These are phyloP conservation scores for Scutellaria barbata DNA, from an alignment of 257 asterid species.

Conservation along the genomic window DNA sequence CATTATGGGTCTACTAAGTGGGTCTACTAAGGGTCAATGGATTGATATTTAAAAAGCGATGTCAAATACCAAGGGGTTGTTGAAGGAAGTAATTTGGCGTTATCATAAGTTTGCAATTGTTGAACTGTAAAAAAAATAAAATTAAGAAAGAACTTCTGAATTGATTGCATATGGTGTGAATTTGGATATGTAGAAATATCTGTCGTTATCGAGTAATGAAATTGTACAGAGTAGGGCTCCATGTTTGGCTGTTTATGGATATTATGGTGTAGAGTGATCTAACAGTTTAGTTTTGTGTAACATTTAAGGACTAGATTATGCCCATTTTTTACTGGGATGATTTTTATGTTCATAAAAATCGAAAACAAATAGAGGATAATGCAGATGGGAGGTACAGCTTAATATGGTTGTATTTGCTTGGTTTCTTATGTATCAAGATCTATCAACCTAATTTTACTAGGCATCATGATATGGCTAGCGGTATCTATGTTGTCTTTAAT, in stretches of 20 bases:
- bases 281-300: background rate
- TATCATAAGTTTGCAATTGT: background rate
- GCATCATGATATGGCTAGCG: background rate
- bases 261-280: constrained; percentile 11
- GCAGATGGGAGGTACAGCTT: constrained; percentile 1
- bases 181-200: background rate
- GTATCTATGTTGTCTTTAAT: constrained; percentile 12
- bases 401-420: background rate
- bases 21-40: background rate
- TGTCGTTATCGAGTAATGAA: background rate
- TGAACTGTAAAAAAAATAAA: background rate
- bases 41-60: background rate
- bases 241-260: background rate
- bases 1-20: background rate
- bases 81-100: background rate
- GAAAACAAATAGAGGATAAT: background rate
- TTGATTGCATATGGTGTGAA: background rate
- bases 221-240: background rate
- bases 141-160: background rate
- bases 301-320: background rate
- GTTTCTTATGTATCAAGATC: constrained; percentile 19
- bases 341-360: background rate
- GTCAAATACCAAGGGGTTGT: background rate
- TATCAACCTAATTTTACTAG: background rate
- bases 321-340: background rate